A percentile compares a stretch with the other conserved stretches of the same genome.
Evolutionary conservation across 352 stramenopile species (phyloP).

Genomic region (Elongisporangium senticosum): DNA sequence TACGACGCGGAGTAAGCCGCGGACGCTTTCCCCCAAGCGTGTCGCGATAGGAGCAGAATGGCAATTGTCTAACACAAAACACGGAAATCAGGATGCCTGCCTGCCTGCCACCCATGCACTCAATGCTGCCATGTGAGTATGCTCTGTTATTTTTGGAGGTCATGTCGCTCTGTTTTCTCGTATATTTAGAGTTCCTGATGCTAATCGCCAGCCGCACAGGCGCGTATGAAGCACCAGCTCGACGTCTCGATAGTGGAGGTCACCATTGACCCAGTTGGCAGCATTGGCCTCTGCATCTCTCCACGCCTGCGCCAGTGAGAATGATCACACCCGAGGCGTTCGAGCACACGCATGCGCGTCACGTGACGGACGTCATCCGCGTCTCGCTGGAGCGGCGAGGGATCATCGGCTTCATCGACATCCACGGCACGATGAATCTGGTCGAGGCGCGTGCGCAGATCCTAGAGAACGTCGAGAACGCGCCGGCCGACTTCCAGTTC

Average conservation of each 20-base stretch:
- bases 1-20: constrained; percentile 32
- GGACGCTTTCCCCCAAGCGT: background rate
- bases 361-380: constrained; percentile 52
- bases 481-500: constrained; percentile 62
- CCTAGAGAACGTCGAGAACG: constrained; percentile 64
- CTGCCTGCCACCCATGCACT: background rate
- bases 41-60: background rate
- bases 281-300: background rate
- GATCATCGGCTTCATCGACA: constrained; percentile 73
- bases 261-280: background rate
- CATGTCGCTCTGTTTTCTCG: background rate
- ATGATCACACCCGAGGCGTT: constrained; percentile 62
- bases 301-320: background rate
- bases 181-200: background rate
- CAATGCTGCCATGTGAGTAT: background rate
- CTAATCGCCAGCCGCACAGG: background rate
- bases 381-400: constrained; percentile 54
- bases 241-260: background rate
- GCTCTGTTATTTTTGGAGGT: background rate
- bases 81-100: background rate
- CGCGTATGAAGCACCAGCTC: background rate
- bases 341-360: constrained; percentile 31
- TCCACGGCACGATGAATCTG: constrained; percentile 58
- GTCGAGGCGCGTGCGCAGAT: constrained; percentile 54
- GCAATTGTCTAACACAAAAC: background rate